Evolutionary conservation across 495 filamentous ascomycete genomes (phyloP), one percentile per base, ranked within the genome.

Genomic region (Apiosordaria backusii): DNA sequence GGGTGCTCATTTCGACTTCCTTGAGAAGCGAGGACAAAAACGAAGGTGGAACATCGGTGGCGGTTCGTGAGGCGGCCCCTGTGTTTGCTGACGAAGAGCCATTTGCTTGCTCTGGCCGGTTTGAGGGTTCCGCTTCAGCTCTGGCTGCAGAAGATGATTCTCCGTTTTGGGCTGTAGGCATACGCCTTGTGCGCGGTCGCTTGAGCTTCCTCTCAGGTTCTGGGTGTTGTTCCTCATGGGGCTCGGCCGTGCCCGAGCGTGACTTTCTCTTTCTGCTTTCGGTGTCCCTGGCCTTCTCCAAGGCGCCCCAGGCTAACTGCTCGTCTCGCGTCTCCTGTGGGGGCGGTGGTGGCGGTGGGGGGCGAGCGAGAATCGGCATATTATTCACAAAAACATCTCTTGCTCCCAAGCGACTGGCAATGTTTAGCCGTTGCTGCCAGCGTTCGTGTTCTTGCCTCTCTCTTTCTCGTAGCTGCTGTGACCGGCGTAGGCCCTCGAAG

Each of bases 11-110:
- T 76, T 96, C 92, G 0, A 97, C 92, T 72, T 97, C 93, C 69
- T 89, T 90, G 59, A 97, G 79, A 16, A 97, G 81, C 0, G 92
- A 92, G 50, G 90, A 88, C 4, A 97, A 78, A 76, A 97, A 97
- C 10, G 82, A 84, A 0, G 81, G 84, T 9, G 76, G 86, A 81
- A 64, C 86, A 58, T 71, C 72, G 62, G 69, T 65, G n/a, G 67
- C 3, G 4, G 1, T 29, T 67, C 60, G 60, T 60, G 76, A 59
- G 64, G 65, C 88, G 79, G 59, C 60, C 6, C 27, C 10, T 6
- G 27, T 16, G 29, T 19, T 40, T 10, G 59, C 27, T 10, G 26
- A 50, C 10, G 59, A 61, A 45, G 35, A 13, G 35, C 35, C 35
- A 45, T 45, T 45, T 45, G 35, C 5, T 6, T 25, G 25, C 21